phyloP scores from a whole-genome alignment of 306 rosid genomes.

The Pueraria montana region DNA sequence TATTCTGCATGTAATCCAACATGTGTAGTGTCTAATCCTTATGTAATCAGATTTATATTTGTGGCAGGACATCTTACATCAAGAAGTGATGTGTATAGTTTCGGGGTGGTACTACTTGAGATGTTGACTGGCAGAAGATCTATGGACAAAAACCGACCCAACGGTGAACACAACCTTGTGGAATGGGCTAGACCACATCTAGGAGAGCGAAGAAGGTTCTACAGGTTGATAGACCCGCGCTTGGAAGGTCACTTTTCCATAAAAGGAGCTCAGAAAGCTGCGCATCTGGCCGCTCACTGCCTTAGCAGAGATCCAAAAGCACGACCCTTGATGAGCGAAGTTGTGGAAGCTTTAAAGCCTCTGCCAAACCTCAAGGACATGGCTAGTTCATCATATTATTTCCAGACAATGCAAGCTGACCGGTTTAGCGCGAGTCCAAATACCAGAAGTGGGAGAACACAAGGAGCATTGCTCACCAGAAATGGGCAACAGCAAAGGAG shows the following conservation, averaged over 20 bases:
- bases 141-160: constrained; percentile 94
- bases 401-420: constrained; percentile 85
- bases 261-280: constrained; percentile 85
- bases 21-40: background rate
- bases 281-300: constrained; percentile 83
- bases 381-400: constrained; percentile 96
- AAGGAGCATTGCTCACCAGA: constrained; percentile 65
- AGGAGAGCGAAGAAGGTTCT: constrained; percentile 86
- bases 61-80: constrained; percentile 90
- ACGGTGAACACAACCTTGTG: constrained; percentile 94
- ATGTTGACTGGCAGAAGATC: constrained; percentile 96
- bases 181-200: constrained; percentile 99
- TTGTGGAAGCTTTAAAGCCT: constrained; percentile 85
- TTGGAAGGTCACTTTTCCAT: constrained; percentile 93
- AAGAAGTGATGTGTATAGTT: constrained; percentile 93
- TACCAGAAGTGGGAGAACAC: constrained; percentile 69
- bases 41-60: constrained; percentile 27
- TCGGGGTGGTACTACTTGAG: constrained; percentile 95
- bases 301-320: constrained; percentile 85
- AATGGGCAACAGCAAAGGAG: constrained; percentile 84
- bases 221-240: constrained; percentile 84
- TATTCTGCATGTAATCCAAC: background rate
- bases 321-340: constrained; percentile 87
- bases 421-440: constrained; percentile 79
- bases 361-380: constrained; percentile 92